Evolutionary conservation across 1,284 basidiomycete genomes (phyloP).

Genomic region (Boletellus deceptivus): DNA sequence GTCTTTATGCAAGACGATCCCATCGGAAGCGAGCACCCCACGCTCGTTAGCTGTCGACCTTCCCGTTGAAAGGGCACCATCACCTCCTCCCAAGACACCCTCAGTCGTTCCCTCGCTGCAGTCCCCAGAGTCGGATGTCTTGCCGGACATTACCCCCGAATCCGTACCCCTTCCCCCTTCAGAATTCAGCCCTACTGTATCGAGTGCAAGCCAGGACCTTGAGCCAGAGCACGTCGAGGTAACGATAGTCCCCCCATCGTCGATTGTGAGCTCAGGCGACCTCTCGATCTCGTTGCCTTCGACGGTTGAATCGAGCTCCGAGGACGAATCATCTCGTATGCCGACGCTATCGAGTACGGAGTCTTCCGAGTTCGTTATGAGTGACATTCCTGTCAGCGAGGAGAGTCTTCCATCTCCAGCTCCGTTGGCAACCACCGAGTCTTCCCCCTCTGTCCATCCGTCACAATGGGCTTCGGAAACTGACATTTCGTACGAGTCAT

Average conservation of each 20-base stretch:
- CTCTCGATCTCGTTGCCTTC: conserved; percentile 25
- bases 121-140: conserved; percentile 28
- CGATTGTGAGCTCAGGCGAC: conserved; percentile 24
- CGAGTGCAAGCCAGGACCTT: conserved; percentile 24
- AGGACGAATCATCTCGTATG: conserved; percentile 19
- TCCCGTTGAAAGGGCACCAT: conserved; percentile 22
- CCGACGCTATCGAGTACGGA: conserved; percentile 27
- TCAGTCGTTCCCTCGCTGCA: conserved; percentile 28
- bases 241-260: conserved; percentile 8
- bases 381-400: conserved; percentile 29
- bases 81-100: conserved; percentile 33
- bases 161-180: conserved; percentile 41
- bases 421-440: conserved; percentile 25
- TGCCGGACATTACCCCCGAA: conserved; percentile 33
- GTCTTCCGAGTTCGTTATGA: conserved; percentile 33
- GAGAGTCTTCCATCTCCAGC: conserved; percentile 23
- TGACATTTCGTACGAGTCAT: conserved; percentile 67
- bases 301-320: conserved; percentile 26
- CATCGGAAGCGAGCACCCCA: conserved; percentile 42
- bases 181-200: conserved; percentile 34
- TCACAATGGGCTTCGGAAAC: conserved; percentile 59
- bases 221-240: conserved; percentile 22
- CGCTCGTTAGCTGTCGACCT: conserved; percentile 29
- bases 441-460: conserved; percentile 40
- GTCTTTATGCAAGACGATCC: conserved; percentile 41